Base-by-base conservation (phyloP, 345 rosid species). In the Xanthoceras sorbifolium region DNA sequence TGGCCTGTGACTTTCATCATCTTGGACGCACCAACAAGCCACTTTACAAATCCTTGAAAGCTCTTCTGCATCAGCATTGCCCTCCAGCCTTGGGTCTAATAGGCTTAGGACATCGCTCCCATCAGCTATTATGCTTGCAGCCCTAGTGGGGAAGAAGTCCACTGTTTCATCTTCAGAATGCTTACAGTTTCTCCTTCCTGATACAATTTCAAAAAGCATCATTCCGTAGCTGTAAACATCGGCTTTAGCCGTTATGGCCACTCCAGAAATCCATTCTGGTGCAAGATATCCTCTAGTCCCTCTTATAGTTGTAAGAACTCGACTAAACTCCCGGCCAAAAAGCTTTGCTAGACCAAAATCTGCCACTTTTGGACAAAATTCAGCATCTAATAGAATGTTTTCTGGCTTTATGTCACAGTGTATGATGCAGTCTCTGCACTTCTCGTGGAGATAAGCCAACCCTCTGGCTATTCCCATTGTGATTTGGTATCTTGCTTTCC, bases 251-350 rank as follows among this genome's bases (percentile, higher is more conserved):
- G 94, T 92, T 61, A 91, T 84, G 28, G 96, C 90, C 23, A 90
- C 91, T 44, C 97, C 96, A 1, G 98, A 92, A 67, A 94, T 87
- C 98, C 97, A 94, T 78, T 94, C 97, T 0, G 97, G 97, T 4
- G 97, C 98, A 5, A 94, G 97, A 77, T 94, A 94, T 11, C 97
- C 97, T 85, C 94, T 86, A 23, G 97, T 92, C 26, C 98, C 98
- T 82, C 94, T 89, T 85, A 90, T 87, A 50, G 93, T 92, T 2
- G 97, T 94, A 66, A 92, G 83, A 26, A 90, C 97, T 75, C 98
- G 80, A 79, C 97, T 91, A 75, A 94, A 94, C 11, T 92, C 97
- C 34, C 97, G 76, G 34, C 97, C 97, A 5, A 91, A 83, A 2
- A 94, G 91, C 88, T 94, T 92, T 23, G 98, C 93, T 66, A 94